Evolutionary conservation across 73 alveolate genomes (phyloP), one percentile per base, ranked within the genome.

Genomic region (Uronychia binucleata): DNA sequence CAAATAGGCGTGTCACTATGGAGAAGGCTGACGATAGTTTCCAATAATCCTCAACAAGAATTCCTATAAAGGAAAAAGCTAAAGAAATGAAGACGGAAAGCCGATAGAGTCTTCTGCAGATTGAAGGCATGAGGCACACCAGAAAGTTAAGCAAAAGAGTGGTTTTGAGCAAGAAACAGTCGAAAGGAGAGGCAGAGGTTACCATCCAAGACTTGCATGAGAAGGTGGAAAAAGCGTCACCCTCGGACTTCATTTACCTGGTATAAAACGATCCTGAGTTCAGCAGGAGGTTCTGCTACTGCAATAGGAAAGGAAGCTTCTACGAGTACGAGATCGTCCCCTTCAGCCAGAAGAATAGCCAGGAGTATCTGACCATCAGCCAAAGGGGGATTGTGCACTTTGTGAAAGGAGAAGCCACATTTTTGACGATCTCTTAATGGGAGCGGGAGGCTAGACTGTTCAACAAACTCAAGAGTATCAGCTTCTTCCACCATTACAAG

Each of bases 241-340:
- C 99, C 14, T 79, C 89, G 78, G 99, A 96, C 28, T 96, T 96
- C 77, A 94, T 94, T 11, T 87, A 92, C 35, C 88, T 95, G 74
- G 92, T 95, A 28, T 75, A 93, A 58, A 88, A 86, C 27, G 97
- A 94, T 75, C 97, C 98, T 27, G 99, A 94, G 32, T 88, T 96
- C 84, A 87, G 88, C 57, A 95, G 81, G 74, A 91, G 95, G 34
- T 96, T 96, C 86, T 94, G 98, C 89, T 96, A 96, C 79, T 92
- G 97, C 77, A 92, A 94, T 89, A 88, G 93, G 85, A 82, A 82
- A 76, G 97, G 91, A 25, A 96, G 94, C 83, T 90, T 93, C 60
- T 96, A 96, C 77, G 99, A 96, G 31, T 96, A 91, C 86, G 92
- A 95, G 75, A 86, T 96, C 29, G 99, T 96, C 1, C 97, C 96